Conservation (phyloP, 495 filamentous ascomycete genomes). For the Annulohypoxylon nitens region DNA sequence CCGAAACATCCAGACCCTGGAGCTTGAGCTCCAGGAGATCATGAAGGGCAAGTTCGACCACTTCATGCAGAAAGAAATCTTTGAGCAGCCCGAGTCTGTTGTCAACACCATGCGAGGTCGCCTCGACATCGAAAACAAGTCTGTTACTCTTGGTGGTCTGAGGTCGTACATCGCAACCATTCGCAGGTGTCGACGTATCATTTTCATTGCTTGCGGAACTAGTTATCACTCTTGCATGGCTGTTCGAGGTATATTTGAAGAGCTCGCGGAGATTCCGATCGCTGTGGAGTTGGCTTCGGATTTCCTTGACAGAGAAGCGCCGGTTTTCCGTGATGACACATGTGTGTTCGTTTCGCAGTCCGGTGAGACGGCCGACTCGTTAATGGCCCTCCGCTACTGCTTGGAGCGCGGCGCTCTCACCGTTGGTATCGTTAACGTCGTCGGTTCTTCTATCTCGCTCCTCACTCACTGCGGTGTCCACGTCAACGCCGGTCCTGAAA, state of each 20-base stretch:
- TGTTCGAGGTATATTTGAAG: slow-evolving; percentile 96
- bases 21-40: slow-evolving; percentile 99
- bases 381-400: slow-evolving; percentile 97
- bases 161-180: slow-evolving; percentile 97
- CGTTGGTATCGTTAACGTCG: slow-evolving; percentile 97
- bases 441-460: slow-evolving; percentile 97
- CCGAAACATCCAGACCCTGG: slow-evolving; percentile 95
- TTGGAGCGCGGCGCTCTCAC: slow-evolving; percentile 96
- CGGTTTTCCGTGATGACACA: slow-evolving; percentile 99
- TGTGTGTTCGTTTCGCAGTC: slow-evolving; percentile 99
- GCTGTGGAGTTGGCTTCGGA: slow-evolving; percentile 97
- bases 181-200: slow-evolving; percentile 92
- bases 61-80: slow-evolving; percentile 99
- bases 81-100: slow-evolving; percentile 98
- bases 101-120: slow-evolving; percentile 99
- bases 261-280: slow-evolving; percentile 97
- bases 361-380: slow-evolving; percentile 97
- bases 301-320: slow-evolving; percentile 96
- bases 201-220: slow-evolving; percentile 98
- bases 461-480: slow-evolving; percentile 99
- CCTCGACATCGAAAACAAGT: slow-evolving; percentile 91
- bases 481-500: slow-evolving; percentile 98
- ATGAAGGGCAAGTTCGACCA: slow-evolving; percentile 99
- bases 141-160: slow-evolving; percentile 93
- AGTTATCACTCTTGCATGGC: slow-evolving; percentile 99